A percentile compares a stretch with the other conserved stretches of the same genome.
phyloP scores from a whole-genome alignment of 2,329 filamentous ascomycete genomes.

The Fusarium miscanthi region DNA sequence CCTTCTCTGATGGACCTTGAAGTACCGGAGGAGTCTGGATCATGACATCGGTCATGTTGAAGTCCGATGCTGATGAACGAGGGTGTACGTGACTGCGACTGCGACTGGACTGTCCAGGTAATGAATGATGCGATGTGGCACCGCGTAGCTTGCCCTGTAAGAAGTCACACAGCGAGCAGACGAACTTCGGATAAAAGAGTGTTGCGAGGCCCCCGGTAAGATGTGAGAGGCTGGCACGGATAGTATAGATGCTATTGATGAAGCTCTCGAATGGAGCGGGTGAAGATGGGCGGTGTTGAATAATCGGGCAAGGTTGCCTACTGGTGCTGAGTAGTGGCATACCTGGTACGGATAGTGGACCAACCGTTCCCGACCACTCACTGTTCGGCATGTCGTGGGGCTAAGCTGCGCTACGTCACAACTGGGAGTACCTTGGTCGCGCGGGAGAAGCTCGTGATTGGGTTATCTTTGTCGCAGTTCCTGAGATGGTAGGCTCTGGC shows the following conservation, averaged over 20 bases:
- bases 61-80: neutral
- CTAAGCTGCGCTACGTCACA: constrained; percentile 9
- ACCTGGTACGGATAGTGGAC: too few species aligned
- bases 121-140: constrained; percentile 11
- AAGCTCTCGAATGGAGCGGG: neutral
- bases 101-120: neutral
- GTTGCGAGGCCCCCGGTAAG: neutral
- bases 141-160: neutral
- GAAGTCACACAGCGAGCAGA: neutral
- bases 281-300: constrained; percentile 21
- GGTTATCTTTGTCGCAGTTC: neutral
- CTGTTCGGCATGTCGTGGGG: neutral
- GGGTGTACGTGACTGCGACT: neutral
- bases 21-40: constrained; percentile 50
- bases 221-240: constrained; percentile 1
- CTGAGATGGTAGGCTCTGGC: neutral
- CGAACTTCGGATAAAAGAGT: constrained; percentile 18
- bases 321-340: neutral
- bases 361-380: neutral
- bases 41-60: constrained; percentile 48
- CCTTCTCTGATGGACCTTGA: constrained; percentile 68
- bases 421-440: neutral
- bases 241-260: constrained; percentile 3
- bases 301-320: constrained; percentile 5
- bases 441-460: neutral